Conservation (phyloP, 2,329 filamentous ascomycete genomes). For the Neodidymelliopsis sp. region DNA sequence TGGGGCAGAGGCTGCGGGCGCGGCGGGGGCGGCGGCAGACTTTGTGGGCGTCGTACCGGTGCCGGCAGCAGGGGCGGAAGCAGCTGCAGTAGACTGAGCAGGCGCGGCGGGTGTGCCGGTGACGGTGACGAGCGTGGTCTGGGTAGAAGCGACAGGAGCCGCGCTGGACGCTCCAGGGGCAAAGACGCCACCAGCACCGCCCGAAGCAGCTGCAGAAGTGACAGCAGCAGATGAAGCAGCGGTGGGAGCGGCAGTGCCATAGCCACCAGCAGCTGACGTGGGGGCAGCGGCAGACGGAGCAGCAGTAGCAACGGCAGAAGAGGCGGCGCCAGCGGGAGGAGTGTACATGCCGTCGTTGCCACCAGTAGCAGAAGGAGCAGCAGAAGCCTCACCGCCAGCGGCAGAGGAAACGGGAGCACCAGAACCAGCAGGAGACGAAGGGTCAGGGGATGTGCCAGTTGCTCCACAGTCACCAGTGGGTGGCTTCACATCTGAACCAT, state of each 20-base stretch:
- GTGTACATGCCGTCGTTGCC: slow-evolving; percentile 18
- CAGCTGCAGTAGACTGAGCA: slow-evolving; percentile 7
- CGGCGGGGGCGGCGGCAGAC: slow-evolving; percentile 14
- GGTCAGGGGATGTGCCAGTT: slow-evolving; percentile 22
- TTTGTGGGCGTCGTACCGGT: slow-evolving; percentile 17
- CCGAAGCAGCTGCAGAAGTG: slow-evolving; percentile 18
- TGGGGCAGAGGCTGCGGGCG: slow-evolving; percentile 26
- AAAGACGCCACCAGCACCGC: slow-evolving; percentile 41
- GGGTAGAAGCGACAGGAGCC: slow-evolving; percentile 27
- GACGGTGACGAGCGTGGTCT: slow-evolving; percentile 42
- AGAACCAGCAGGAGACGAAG: slow-evolving; percentile 17
- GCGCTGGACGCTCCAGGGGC: slow-evolving; percentile 41
- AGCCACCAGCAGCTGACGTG: slow-evolving; percentile 1
- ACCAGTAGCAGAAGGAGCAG: slow-evolving; percentile 25
- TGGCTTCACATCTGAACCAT: slow-evolving; percentile 20
- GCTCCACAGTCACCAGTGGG: slow-evolving; percentile 35
- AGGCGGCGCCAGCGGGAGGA: slow-evolving; percentile 9
- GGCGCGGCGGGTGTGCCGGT: slow-evolving; percentile 28
- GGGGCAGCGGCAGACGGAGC: slow-evolving; percentile 17
- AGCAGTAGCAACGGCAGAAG: slow-evolving; percentile 2
- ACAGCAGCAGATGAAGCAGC: slow-evolving; percentile 3
- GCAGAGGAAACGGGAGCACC: slow-evolving; percentile 24
- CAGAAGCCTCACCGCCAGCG: slow-evolving; percentile 32
- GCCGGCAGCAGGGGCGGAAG: slow-evolving; percentile 11
- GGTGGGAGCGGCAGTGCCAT: not conserved